Evolutionary conservation across 164 flowering plant genomes (phyloP).

Genomic region (Vitis rupestris): DNA sequence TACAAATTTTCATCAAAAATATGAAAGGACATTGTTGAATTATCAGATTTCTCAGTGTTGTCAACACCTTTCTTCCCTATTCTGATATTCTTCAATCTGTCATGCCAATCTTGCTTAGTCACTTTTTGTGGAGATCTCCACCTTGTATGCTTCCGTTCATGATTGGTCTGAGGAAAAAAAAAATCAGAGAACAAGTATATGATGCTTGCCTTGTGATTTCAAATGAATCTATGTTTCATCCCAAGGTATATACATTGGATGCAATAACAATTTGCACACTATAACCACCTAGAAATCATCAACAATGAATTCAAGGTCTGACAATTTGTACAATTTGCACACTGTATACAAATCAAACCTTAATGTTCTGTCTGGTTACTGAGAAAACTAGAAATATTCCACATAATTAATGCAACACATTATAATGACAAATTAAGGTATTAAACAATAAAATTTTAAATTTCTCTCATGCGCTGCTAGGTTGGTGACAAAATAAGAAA

Average conservation of each 20-base stretch:
- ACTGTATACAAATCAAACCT: too few relatives aligned
- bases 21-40: conserved; percentile 36
- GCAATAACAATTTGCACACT: too few relatives aligned
- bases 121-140: conserved; percentile 52
- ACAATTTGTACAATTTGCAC: too few relatives aligned
- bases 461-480: neutral
- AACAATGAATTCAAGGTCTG: too few relatives aligned
- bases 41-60: conserved; percentile 42
- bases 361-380: neutral
- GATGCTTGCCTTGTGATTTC: neutral
- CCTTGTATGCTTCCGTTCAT: conserved; percentile 41
- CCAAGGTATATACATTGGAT: neutral
- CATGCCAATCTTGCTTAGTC: conserved; percentile 79
- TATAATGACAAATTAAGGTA: neutral
- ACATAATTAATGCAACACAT: too few relatives aligned
- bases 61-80: conserved; percentile 49
- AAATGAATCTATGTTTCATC: neutral
- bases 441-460: neutral
- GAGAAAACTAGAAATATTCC: neutral
- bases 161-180: conserved; percentile 11
- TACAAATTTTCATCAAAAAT: conserved; percentile 52
- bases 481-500: neutral
- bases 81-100: conserved; percentile 56
- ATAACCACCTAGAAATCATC: too few relatives aligned
- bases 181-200: neutral